phyloP scores from a whole-genome alignment of 1,284 basidiomycete species.

The Cystobasidium sp. region DNA sequence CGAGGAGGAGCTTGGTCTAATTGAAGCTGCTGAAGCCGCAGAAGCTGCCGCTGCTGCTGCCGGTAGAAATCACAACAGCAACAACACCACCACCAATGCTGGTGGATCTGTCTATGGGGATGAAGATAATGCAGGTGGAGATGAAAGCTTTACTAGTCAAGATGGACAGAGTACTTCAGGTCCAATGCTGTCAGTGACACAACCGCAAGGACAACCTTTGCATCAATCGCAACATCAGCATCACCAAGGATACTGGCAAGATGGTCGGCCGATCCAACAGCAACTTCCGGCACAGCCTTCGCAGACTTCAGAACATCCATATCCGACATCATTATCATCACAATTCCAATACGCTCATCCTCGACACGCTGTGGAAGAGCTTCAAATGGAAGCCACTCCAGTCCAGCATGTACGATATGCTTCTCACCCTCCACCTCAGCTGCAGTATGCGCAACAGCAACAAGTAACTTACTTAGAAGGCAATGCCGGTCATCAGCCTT shows the following conservation, averaged over 20 bases:
- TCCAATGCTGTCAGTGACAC: no score
- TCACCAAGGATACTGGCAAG: no score
- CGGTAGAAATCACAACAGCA: neutral
- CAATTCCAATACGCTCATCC: neutral
- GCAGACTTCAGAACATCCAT: no score
- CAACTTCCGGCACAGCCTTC: no score
- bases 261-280: no score
- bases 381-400: neutral
- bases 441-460: no score
- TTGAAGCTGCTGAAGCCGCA: conserved; percentile 30
- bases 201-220: no score
- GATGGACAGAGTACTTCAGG: neutral
- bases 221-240: no score
- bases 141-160: conserved; percentile 17
- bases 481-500: conserved; percentile 16
- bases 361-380: neutral
- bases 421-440: no score
- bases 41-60: conserved; percentile 6
- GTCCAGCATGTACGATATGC: neutral
- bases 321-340: neutral
- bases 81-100: no score
- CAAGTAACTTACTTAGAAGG: neutral
- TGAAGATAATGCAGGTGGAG: neutral
- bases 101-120: neutral
- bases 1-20: conserved; percentile 21